Evolutionary conservation across 2,329 filamentous ascomycete species (phyloP).

Genomic region (Fusarium oligoseptatum): DNA sequence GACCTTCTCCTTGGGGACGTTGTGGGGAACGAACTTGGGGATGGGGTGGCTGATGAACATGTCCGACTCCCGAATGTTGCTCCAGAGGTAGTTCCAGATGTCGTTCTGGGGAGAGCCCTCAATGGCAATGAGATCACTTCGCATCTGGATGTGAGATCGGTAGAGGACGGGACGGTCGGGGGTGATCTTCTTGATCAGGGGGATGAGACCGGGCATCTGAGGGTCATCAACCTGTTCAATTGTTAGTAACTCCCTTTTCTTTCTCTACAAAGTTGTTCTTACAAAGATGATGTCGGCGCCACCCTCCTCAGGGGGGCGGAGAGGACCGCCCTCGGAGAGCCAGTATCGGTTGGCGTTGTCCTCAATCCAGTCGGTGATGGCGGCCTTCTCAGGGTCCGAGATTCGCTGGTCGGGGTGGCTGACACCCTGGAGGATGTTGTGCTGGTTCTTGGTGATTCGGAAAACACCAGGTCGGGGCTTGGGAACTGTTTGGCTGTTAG

Average conservation of each 20-base stretch:
- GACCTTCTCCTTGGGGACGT: conserved; percentile 75
- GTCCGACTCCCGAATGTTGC: conserved; percentile 77
- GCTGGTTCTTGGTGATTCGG: conserved; percentile 86
- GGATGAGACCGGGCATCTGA: conserved; percentile 85
- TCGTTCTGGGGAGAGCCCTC: conserved; percentile 76
- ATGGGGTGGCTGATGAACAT: conserved; percentile 88
- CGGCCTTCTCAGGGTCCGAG: conserved; percentile 69
- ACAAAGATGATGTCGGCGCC: conserved; percentile 82
- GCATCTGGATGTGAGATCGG: conserved; percentile 86
- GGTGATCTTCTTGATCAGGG: conserved; percentile 77
- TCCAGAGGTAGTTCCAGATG: conserved; percentile 82
- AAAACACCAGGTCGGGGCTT: conserved; percentile 85
- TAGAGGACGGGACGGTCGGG: conserved; percentile 83
- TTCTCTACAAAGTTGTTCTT: conserved; percentile 42
- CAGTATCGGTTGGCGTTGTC: conserved; percentile 83
- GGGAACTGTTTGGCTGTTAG: conserved; percentile 65
- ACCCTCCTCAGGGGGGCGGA: conserved; percentile 73
- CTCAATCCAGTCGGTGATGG: conserved; percentile 78
- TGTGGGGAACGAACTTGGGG: conserved; percentile 78
- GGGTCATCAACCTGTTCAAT: conserved; percentile 77
- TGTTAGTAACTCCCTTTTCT: not conserved
- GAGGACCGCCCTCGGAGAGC: conserved; percentile 75
- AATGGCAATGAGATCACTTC: conserved; percentile 76
- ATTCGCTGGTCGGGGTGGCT: conserved; percentile 75
- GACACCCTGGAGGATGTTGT: conserved; percentile 90